Percentiles rank a stretch among this genome's conserved stretches.
phyloP scores from a whole-genome alignment of 2,329 filamentous ascomycete species.

The Trichoderma semiorbis region DNA sequence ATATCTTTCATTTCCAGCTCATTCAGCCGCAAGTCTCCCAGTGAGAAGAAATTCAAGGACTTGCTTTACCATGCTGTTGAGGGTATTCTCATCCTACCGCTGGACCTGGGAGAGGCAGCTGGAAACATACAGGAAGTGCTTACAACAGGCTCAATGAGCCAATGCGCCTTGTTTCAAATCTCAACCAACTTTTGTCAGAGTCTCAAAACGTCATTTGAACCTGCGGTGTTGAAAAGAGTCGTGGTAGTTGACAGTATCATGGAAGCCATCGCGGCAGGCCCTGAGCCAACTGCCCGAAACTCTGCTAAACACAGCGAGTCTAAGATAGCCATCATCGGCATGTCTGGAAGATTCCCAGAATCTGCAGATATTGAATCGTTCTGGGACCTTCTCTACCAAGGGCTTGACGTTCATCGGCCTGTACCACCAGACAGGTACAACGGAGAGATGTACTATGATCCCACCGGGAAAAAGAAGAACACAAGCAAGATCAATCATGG shows the following conservation, averaged over 20 bases:
- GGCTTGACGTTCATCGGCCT: constrained; percentile 61
- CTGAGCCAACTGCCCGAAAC: neutral
- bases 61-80: neutral
- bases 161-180: neutral
- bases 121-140: neutral
- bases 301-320: constrained; percentile 16
- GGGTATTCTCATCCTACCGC: neutral
- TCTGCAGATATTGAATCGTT: constrained; percentile 38
- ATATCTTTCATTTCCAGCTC: neutral
- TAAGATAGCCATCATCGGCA: constrained; percentile 79
- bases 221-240: neutral
- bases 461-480: constrained; percentile 64
- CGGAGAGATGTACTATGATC: constrained; percentile 63
- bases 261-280: neutral
- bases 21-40: neutral
- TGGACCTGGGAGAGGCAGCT: neutral
- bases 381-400: constrained; percentile 66
- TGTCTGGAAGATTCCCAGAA: constrained; percentile 44
- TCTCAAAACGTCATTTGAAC: neutral
- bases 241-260: neutral
- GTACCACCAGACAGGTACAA: constrained; percentile 66
- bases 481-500: constrained; percentile 68
- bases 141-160: neutral
- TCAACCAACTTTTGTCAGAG: neutral
- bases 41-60: neutral